Evolutionary conservation across 768 basidiomycete genomes (phyloP).

Genomic region (Leucocoprinus sp.): DNA sequence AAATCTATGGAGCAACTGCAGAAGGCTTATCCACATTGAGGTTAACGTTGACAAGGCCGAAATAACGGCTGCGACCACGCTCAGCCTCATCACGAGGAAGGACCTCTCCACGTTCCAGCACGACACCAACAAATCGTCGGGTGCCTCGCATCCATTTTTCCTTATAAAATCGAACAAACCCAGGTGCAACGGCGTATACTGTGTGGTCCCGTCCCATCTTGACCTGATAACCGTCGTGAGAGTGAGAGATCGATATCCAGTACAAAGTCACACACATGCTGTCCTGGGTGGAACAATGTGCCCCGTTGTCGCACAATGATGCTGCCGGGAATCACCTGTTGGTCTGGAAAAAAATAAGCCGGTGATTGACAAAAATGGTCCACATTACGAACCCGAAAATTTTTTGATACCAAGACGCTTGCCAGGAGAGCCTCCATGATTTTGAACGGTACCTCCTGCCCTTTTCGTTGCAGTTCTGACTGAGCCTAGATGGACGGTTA

Average conservation of each 20-base stretch:
- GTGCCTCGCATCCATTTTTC: conserved; percentile 65
- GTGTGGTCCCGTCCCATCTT: conserved; percentile 93
- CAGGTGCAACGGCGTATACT: conserved; percentile 82
- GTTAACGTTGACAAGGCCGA: conserved; percentile 66
- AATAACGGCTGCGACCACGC: conserved; percentile 78
- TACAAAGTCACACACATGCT: conserved; percentile 54
- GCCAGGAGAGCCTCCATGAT: conserved; percentile 89
- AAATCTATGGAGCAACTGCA: background rate
- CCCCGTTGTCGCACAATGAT: conserved; percentile 96
- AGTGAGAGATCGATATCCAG: conserved; percentile 5
- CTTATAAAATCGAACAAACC: conserved; percentile 92
- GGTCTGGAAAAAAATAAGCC: conserved; percentile 43
- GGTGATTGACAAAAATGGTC: conserved; percentile 1
- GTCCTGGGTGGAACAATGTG: conserved; percentile 86
- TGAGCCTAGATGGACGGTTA: conserved; percentile 30
- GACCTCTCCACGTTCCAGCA: conserved; percentile 71
- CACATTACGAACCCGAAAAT: conserved; percentile 66
- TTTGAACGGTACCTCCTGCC: conserved; percentile 89
- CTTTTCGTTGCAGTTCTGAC: conserved; percentile 94
- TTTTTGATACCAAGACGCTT: conserved; percentile 93
- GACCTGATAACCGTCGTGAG: conserved; percentile 43
- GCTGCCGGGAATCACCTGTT: conserved; percentile 88
- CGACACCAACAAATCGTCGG: conserved; percentile 79
- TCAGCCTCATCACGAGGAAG: conserved; percentile 74
- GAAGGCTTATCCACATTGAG: background rate